Conservation (phyloP, 371 early-diverging fungal species). For the Chytridium lagenaria region DNA sequence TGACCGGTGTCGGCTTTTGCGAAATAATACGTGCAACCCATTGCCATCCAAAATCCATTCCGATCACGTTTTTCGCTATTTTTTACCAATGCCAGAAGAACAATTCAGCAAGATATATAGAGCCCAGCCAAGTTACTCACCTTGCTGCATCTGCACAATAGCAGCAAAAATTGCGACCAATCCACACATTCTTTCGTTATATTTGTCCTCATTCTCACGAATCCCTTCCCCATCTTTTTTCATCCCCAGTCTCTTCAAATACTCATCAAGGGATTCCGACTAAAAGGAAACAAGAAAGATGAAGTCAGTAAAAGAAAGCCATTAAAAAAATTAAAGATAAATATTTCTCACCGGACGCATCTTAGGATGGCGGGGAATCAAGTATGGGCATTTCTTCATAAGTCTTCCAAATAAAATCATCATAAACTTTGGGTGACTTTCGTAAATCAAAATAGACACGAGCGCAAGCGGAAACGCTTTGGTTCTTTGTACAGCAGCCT, state of each 20-base stretch:
- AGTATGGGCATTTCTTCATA: slow-evolving; percentile 78
- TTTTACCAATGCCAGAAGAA: slow-evolving; percentile 38
- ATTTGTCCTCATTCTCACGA: slow-evolving; percentile 69
- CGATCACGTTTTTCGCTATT: slow-evolving; percentile 61
- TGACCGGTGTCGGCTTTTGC: slow-evolving; percentile 73
- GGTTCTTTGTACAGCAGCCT: slow-evolving; percentile 66
- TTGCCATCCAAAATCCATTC: slow-evolving; percentile 74
- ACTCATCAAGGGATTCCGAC: slow-evolving; percentile 46
- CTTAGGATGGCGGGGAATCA: slow-evolving; percentile 72
- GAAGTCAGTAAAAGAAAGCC: slow-evolving; percentile 11
- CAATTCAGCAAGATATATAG: not conserved
- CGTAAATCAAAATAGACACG: slow-evolving; percentile 66
- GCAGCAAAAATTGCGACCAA: slow-evolving; percentile 79
- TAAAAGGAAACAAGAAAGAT: too few species aligned
- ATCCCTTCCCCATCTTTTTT: slow-evolving; percentile 57
- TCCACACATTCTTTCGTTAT: slow-evolving; percentile 73
- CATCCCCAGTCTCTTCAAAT: slow-evolving; percentile 56
- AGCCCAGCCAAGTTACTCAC: too few species aligned
- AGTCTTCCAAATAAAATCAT: slow-evolving; percentile 77
- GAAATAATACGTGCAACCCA: slow-evolving; percentile 84
- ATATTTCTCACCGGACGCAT: slow-evolving; percentile 64
- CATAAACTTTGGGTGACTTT: slow-evolving; percentile 63
- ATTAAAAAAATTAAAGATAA: not conserved
- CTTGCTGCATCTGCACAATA: slow-evolving; percentile 69
- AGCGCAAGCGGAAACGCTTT: slow-evolving; percentile 78